phyloP scores from a whole-genome alignment of 306 rosid genomes.

The Citrullus amarus region DNA sequence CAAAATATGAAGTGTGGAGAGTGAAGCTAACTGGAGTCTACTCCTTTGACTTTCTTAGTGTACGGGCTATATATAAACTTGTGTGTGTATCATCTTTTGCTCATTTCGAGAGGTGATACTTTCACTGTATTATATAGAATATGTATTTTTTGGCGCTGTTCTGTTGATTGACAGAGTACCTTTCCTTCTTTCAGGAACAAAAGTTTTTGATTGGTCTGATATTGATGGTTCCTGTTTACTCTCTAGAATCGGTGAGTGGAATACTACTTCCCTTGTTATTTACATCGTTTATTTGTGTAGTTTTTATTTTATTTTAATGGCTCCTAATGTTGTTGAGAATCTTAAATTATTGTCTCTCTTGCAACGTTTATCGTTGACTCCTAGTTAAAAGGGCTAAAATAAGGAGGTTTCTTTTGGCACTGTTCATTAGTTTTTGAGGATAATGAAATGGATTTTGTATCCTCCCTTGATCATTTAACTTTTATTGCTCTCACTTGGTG shows the following conservation, averaged over 20 bases:
- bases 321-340: neutral
- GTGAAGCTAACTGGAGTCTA: slow-evolving; percentile 6
- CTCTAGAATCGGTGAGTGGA: slow-evolving; percentile 79
- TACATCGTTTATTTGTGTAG: slow-evolving; percentile 4
- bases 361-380: neutral
- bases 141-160: slow-evolving; percentile 5
- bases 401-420: no score
- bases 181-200: slow-evolving; percentile 67
- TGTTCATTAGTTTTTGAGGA: no score
- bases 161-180: neutral
- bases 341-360: neutral
- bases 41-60: neutral
- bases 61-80: neutral
- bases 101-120: neutral
- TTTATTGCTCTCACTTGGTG: no score
- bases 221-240: slow-evolving; percentile 97
- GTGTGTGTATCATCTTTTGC: neutral
- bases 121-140: neutral
- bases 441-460: no score
- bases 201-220: slow-evolving; percentile 93
- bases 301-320: neutral
- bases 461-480: no score
- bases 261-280: neutral
- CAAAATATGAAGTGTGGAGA: neutral
- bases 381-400: neutral